These are phyloP conservation scores for Macadamia integrifolia DNA, from an alignment of 164 flowering plant species.

Conservation along the genomic window DNA sequence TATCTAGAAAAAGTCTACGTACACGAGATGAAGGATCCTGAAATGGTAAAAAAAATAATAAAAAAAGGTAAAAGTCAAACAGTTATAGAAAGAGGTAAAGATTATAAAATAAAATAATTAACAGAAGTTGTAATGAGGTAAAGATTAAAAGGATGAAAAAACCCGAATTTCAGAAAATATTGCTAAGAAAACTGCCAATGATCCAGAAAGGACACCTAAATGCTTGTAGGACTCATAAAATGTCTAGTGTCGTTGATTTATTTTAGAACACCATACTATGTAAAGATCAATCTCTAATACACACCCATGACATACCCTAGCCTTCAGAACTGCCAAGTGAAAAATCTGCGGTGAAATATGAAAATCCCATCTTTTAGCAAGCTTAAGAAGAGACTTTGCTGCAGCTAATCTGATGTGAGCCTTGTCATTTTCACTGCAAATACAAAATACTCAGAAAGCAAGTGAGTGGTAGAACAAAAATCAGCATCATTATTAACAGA, in stretches of 20 bases:
- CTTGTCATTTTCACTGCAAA: conserved; percentile 52
- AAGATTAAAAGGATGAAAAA: too few species aligned
- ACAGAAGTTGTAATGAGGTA: too few species aligned
- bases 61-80: background rate
- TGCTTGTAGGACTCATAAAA: too few species aligned
- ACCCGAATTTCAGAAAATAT: too few species aligned
- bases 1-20: conserved; percentile 47
- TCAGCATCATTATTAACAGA: too few species aligned
- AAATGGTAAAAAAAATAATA: conserved; percentile 10
- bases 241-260: too few species aligned
- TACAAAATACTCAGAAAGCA: conserved; percentile 1
- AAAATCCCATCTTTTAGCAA: conserved; percentile 84
- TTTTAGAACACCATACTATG: too few species aligned
- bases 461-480: too few species aligned
- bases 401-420: conserved; percentile 72
- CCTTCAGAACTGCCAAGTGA: conserved; percentile 40
- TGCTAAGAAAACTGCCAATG: background rate
- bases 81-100: background rate
- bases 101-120: too few species aligned
- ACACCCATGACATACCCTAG: conserved; percentile 46
- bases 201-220: background rate
- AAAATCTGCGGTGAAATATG: conserved; percentile 64
- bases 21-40: conserved; percentile 60
- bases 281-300: too few species aligned
- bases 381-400: conserved; percentile 75